These are phyloP conservation scores for Nakazawaea pomicola DNA, from an alignment of 805 yeast species.

Conservation along the genomic window DNA sequence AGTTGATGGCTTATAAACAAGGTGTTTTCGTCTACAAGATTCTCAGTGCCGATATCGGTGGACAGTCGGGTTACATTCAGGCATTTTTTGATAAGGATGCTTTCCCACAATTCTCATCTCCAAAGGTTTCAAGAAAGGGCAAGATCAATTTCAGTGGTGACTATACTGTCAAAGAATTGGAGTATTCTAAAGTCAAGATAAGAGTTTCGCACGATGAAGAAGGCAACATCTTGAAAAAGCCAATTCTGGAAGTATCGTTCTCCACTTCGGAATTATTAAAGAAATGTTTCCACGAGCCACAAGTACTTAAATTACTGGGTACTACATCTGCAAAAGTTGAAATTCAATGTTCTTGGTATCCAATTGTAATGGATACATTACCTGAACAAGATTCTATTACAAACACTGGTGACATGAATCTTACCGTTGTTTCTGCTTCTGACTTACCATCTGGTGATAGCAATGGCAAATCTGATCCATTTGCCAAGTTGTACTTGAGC, in stretches of 20 bases:
- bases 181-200: conserved; percentile 61
- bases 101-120: conserved; percentile 55
- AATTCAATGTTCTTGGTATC: conserved; percentile 73
- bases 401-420: conserved; percentile 65
- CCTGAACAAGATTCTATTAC: conserved; percentile 73
- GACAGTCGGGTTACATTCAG: conserved; percentile 63
- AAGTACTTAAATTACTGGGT: conserved; percentile 50
- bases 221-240: conserved; percentile 49
- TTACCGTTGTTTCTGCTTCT: conserved; percentile 59
- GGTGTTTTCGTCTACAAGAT: conserved; percentile 77
- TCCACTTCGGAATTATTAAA: conserved; percentile 64
- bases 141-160: conserved; percentile 55
- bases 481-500: conserved; percentile 62
- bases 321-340: conserved; percentile 46
- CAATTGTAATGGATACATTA: conserved; percentile 52
- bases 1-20: conserved; percentile 52
- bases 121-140: conserved; percentile 37
- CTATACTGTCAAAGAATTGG: conserved; percentile 70
- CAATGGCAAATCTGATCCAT: conserved; percentile 94
- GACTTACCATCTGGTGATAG: conserved; percentile 81
- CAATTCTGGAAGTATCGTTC: conserved; percentile 56
- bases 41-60: conserved; percentile 49
- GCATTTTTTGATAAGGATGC: conserved; percentile 74
- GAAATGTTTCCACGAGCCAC: conserved; percentile 60
- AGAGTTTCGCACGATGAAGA: conserved; percentile 54